Conservation (phyloP, 805 yeast species). For the Barnettozyma vustinii region DNA sequence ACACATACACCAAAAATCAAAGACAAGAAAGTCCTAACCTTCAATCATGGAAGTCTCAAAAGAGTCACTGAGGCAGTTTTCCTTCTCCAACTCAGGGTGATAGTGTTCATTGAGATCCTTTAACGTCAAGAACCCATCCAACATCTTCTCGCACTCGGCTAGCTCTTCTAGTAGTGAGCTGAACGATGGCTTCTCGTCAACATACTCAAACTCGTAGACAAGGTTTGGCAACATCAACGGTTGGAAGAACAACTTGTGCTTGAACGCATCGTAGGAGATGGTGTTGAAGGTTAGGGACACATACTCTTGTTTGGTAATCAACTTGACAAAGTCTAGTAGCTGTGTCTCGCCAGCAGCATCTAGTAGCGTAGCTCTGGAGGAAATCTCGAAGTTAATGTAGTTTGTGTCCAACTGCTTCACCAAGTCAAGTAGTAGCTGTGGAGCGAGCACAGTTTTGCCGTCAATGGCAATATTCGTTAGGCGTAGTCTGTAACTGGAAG, state of each 20-base stretch:
- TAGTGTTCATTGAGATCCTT: constrained; percentile 2
- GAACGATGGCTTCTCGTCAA: constrained; percentile 8
- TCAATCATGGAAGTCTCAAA: constrained; percentile 6
- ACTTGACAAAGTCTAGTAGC: constrained; percentile 15
- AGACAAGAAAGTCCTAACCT: background rate
- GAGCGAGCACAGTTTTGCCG: constrained; percentile 1
- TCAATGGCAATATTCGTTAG: constrained; percentile 18
- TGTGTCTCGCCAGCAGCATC: background rate
- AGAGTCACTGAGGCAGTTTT: constrained; percentile 2
- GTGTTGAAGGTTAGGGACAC: constrained; percentile 15
- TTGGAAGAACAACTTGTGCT: constrained; percentile 17
- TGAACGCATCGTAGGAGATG: background rate
- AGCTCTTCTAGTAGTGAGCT: constrained; percentile 10
- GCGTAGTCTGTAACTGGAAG: constrained; percentile 5
- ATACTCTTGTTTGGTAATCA: constrained; percentile 22
- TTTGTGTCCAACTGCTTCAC: constrained; percentile 17
- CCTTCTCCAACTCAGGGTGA: background rate
- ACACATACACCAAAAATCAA: background rate
- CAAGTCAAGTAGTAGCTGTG: constrained; percentile 1
- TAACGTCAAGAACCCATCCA: constrained; percentile 5
- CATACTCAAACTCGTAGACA: constrained; percentile 21
- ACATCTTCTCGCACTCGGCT: constrained; percentile 7
- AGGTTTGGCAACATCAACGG: constrained; percentile 22
- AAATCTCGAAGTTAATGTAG: constrained; percentile 18
- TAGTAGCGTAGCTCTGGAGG: background rate